Base-by-base conservation (phyloP, 2,329 filamentous ascomycete species). In the Simplicillium aogashimaense region DNA sequence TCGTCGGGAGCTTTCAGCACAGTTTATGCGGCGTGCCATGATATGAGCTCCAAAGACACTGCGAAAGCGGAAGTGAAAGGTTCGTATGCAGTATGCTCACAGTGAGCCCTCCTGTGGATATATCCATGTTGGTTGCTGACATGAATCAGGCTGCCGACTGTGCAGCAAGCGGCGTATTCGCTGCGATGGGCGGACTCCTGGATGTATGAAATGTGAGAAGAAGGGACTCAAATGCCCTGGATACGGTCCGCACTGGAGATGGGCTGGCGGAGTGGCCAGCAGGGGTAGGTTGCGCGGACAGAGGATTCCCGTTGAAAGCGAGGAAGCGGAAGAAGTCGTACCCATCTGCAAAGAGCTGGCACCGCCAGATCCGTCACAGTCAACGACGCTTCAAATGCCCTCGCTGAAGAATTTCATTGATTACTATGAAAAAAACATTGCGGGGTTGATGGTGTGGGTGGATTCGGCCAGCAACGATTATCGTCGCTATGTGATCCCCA, bases 371-470 rank as follows among this genome's bases (percentile, higher is more conserved):
- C 16, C 13, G 35, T 9, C 31, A 12, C 18, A 18, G 15, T 10
- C 31, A 14, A 25, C 16, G n/a, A 38, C 35, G 13, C 25, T 36
- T 4, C 33, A 37, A 9, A 15, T 43, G 25, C 40, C 40, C 9
- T 51, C 53, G 14, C 42, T 45, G 13, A 44, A 45, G 6, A 43
- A 49, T 10, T 50, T 56, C 34, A 48, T 56, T 25, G 49, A 55
- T 8, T 55, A 57, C 37, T 57, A 54, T 36, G 51, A 54, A 28
- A 51, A 52, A 38, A 45, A 53, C 37, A 37, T 57, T 18, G 54
- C 53, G 3, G 50, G 52, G 6, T 45, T 56, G 10, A 57, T 57
- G 54, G 53, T 57, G 13, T 57, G 54, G 54, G 43, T 56, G 14
- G 54, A 57, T 37, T 53, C 53, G 9, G 48, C 47, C 4, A 48